Evolutionary conservation across 192 early-diverging fungal genomes (phyloP).

Genomic region (Thoreauomyces humboldtii): DNA sequence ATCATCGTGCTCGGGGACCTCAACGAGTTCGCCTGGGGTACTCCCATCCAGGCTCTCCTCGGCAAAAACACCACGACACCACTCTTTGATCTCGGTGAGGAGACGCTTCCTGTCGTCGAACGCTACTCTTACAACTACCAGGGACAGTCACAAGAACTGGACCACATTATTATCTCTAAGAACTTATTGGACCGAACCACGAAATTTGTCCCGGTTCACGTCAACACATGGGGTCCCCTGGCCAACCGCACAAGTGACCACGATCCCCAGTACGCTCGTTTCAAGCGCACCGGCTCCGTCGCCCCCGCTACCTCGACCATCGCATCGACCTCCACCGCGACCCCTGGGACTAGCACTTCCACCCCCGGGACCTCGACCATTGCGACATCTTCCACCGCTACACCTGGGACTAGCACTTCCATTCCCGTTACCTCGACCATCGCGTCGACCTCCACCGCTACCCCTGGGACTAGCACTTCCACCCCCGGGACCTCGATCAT

Average conservation of each 20-base stretch:
- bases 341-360: background rate
- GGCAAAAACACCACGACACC: conserved; percentile 10
- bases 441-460: background rate
- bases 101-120: conserved; percentile 8
- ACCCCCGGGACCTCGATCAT: background rate
- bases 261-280: conserved; percentile 15
- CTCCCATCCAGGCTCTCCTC: conserved; percentile 2
- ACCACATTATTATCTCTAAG: conserved; percentile 14
- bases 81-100: conserved; percentile 14
- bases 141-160: conserved; percentile 19
- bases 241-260: conserved; percentile 17
- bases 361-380: background rate
- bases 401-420: background rate
- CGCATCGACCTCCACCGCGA: background rate
- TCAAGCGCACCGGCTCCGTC: background rate
- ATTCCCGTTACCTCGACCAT: background rate
- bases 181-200: background rate
- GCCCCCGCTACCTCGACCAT: background rate
- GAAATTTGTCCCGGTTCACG: conserved; percentile 4
- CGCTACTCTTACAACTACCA: conserved; percentile 27
- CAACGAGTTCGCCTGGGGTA: conserved; percentile 22
- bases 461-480: background rate
- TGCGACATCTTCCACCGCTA: background rate
- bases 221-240: conserved; percentile 20
- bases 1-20: conserved; percentile 14